Evolutionary conservation across 495 filamentous ascomycete species (phyloP).

Genomic region (Aspergillus sparsus): DNA sequence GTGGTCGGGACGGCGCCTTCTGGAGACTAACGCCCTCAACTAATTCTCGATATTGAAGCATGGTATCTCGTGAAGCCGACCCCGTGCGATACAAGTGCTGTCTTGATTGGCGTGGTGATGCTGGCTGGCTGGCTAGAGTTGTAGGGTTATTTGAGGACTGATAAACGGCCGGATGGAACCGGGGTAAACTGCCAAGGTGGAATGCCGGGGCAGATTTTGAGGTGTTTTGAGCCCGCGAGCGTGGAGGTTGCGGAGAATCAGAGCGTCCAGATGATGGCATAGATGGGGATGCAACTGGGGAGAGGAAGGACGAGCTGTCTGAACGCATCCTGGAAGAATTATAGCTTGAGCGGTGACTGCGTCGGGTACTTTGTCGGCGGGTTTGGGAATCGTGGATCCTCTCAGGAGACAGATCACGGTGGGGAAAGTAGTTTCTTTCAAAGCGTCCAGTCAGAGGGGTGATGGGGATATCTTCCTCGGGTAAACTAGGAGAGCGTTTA

Average conservation of each 20-base stretch:
- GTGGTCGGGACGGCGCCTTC: slow-evolving; percentile 32
- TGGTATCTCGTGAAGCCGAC: slow-evolving; percentile 38
- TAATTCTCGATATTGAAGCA: slow-evolving; percentile 44
- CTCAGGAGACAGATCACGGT: slow-evolving; percentile 33
- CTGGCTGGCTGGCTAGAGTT: slow-evolving; percentile 25
- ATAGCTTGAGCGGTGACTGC: slow-evolving; percentile 25
- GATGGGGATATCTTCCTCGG: slow-evolving; percentile 43
- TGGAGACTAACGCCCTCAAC: slow-evolving; percentile 30
- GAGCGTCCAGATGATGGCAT: slow-evolving; percentile 42
- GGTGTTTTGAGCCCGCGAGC: slow-evolving; percentile 29
- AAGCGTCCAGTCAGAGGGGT: slow-evolving; percentile 49
- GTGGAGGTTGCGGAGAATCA: slow-evolving; percentile 38
- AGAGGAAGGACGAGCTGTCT: slow-evolving; percentile 40
- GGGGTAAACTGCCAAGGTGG: slow-evolving; percentile 46
- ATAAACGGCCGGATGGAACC: slow-evolving; percentile 53
- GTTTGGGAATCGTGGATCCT: slow-evolving; percentile 23
- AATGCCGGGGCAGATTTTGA: slow-evolving; percentile 40
- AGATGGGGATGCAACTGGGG: slow-evolving; percentile 37
- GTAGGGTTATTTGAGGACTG: slow-evolving; percentile 32
- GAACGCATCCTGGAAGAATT: slow-evolving; percentile 41
- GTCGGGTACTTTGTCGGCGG: slow-evolving; percentile 17
- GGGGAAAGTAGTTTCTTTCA: slow-evolving; percentile 42
- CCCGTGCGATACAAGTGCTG: slow-evolving; percentile 38
- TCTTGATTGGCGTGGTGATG: slow-evolving; percentile 37
- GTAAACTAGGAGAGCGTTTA: slow-evolving; percentile 26